Percentiles rank a stretch among this genome's conserved stretches.
phyloP scores from a whole-genome alignment of 768 basidiomycete genomes.

The Calocera cornea region DNA sequence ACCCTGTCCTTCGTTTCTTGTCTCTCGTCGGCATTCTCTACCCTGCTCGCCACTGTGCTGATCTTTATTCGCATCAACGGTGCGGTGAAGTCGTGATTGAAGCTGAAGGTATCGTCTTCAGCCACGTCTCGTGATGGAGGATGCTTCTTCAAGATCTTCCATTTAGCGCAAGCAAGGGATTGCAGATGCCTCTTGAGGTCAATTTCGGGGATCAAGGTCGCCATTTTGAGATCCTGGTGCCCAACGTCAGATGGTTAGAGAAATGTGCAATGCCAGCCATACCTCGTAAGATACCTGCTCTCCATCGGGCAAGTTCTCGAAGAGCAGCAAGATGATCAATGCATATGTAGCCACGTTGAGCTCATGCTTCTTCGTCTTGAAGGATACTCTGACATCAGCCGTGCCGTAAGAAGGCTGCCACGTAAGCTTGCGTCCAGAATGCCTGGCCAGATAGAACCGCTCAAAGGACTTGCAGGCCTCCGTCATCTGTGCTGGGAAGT shows the following conservation, averaged over 20 bases:
- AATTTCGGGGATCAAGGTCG: slow-evolving; percentile 55
- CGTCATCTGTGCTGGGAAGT: slow-evolving; percentile 49
- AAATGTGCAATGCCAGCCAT: slow-evolving; percentile 17
- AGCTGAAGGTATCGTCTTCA: slow-evolving; percentile 67
- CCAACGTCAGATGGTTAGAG: not conserved
- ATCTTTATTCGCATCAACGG: slow-evolving; percentile 86
- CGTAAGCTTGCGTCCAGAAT: slow-evolving; percentile 77
- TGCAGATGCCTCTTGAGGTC: slow-evolving; percentile 90
- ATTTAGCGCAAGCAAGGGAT: slow-evolving; percentile 90
- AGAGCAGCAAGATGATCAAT: slow-evolving; percentile 73
- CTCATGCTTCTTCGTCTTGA: slow-evolving; percentile 72
- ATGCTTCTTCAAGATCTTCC: slow-evolving; percentile 79
- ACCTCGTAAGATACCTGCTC: slow-evolving; percentile 70
- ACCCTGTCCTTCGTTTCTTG: slow-evolving; percentile 82
- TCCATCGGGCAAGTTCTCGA: slow-evolving; percentile 54
- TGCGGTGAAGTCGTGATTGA: slow-evolving; percentile 72
- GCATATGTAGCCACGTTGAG: slow-evolving; percentile 86
- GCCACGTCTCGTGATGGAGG: slow-evolving; percentile 77
- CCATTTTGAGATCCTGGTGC: slow-evolving; percentile 66
- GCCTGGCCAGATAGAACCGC: slow-evolving; percentile 74
- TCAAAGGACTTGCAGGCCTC: slow-evolving; percentile 66
- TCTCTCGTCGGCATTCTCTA: slow-evolving; percentile 75
- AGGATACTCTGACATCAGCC: slow-evolving; percentile 72
- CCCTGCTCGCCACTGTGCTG: slow-evolving; percentile 70
- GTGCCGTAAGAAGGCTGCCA: slow-evolving; percentile 87